Base-by-base conservation (phyloP, 2,329 filamentous ascomycete genomes). In the Nemania sp. region DNA sequence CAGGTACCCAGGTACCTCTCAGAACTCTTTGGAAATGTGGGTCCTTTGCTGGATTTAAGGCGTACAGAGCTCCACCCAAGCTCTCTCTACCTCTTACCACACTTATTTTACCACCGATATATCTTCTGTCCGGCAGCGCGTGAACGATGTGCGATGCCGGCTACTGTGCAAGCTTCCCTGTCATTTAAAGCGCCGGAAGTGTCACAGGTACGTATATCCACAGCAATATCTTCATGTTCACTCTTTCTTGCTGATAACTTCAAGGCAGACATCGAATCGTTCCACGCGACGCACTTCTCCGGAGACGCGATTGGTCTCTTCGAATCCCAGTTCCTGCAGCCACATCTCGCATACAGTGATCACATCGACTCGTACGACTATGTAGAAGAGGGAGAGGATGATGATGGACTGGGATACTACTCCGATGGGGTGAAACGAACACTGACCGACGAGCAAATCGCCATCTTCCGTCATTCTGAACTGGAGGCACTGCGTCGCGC, bases 391-490 rank as follows among this genome's bases (percentile, higher is more conserved):
- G 57, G 78, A 60, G 72, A 76, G 2, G 73, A 80, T 17, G 84
- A 88, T 40, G 89, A 91, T 70, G 86, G 78, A 1, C 79, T 97
- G 15, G 94, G 92, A 17, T 94, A 91, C 75, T 98, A 98, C 68
- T 76, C 84, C 1, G 93, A 98, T 71, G 93, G 94, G 2, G 86
- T 87, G 63, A 95, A 95, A 73, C 89, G 94, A 42, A 97, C 92
- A 17, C 80, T 98, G 69, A 97, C 93, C 10, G 91, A 97, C 71
- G 90, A 92, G 68, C 91, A 97, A 78, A 91, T 97, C 67, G 86
- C 86, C 54, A 94, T 97, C 63, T 97, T 97, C 73, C 84, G 93
- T 63, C 91, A 96, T 72, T 94, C 90, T 2, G 94, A 98, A 75
- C 83, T 96, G 20, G 88, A 95, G 71, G 77, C 85, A 12, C 78